phyloP scores from a whole-genome alignment of 768 basidiomycete genomes.

The Pleurotus djamor region DNA sequence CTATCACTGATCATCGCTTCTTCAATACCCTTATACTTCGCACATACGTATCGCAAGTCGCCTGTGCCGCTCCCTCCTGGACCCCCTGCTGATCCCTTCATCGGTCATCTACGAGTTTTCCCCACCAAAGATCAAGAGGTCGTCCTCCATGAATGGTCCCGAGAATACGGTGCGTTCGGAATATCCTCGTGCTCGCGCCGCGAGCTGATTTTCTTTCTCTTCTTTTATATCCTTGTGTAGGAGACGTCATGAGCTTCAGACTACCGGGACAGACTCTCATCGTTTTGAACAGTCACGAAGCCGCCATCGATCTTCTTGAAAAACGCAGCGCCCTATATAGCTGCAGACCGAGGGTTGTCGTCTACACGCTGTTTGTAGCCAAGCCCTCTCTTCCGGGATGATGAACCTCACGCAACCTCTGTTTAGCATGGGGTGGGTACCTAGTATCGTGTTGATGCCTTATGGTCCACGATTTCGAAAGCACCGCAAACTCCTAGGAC shows the following conservation, averaged over 20 bases:
- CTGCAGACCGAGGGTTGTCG: constrained; percentile 14
- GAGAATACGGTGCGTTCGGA: constrained; percentile 8
- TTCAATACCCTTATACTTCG: no score
- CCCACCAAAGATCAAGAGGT: constrained; percentile 8
- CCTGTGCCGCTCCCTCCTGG: constrained; percentile 9
- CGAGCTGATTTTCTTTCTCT: background rate
- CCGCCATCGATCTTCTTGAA: constrained; percentile 38
- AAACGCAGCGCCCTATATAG: constrained; percentile 36
- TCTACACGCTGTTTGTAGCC: background rate
- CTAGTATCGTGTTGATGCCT: constrained; percentile 9
- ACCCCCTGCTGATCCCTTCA: constrained; percentile 7
- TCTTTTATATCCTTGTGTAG: constrained; percentile 4
- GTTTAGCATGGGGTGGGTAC: constrained; percentile 4
- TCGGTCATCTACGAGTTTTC: constrained; percentile 10
- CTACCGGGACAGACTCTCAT: constrained; percentile 19
- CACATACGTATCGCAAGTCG: background rate
- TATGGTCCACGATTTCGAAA: constrained; percentile 19
- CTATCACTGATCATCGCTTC: no score
- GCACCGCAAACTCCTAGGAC: constrained; percentile 18
- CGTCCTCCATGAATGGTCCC: constrained; percentile 9
- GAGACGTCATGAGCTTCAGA: constrained; percentile 15
- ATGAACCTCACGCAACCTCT: background rate
- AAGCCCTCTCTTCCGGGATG: background rate
- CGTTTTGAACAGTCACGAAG: constrained; percentile 28
- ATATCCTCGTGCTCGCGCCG: background rate